Conservation (phyloP, 768 basidiomycete genomes). For the Lentinula guzmanii region DNA sequence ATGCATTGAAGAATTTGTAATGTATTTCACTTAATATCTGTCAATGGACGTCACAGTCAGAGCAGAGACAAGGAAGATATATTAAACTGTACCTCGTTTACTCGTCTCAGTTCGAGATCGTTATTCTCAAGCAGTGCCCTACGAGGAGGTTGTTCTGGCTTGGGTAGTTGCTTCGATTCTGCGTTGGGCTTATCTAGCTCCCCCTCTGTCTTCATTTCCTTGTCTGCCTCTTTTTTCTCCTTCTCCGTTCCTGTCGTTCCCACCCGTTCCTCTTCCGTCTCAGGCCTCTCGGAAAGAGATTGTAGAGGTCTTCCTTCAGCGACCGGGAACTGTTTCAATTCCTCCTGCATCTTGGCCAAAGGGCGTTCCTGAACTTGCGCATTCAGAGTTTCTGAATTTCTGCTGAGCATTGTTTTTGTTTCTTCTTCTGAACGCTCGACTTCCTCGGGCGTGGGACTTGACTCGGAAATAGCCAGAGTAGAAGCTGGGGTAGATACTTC, state of each 20-base stretch:
- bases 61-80: not conserved
- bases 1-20: conserved; percentile 63
- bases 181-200: not conserved
- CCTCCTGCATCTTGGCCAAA: conserved; percentile 83
- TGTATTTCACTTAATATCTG: conserved; percentile 88
- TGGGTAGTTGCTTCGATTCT: conserved; percentile 11
- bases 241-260: not conserved
- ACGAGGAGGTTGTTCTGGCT: conserved; percentile 34
- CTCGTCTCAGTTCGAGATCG: conserved; percentile 73
- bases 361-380: conserved; percentile 84
- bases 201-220: not conserved
- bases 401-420: conserved; percentile 53
- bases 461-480: conserved; percentile 8
- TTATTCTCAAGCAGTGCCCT: conserved; percentile 85
- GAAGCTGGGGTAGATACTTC: conserved; percentile 14
- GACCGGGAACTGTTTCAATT: conserved; percentile 45
- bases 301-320: conserved; percentile 14
- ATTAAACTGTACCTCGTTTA: conserved; percentile 54
- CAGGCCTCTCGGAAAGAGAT: not conserved
- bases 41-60: not conserved
- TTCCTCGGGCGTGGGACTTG: conserved; percentile 27
- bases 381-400: conserved; percentile 73
- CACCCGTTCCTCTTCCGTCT: not conserved
- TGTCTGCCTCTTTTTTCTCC: not conserved
- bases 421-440: conserved; percentile 37